A percentile compares a stretch with the other conserved stretches of the same genome.
Conservation (phyloP, 2,329 filamentous ascomycete genomes). For the Neoascochyta sp. region DNA sequence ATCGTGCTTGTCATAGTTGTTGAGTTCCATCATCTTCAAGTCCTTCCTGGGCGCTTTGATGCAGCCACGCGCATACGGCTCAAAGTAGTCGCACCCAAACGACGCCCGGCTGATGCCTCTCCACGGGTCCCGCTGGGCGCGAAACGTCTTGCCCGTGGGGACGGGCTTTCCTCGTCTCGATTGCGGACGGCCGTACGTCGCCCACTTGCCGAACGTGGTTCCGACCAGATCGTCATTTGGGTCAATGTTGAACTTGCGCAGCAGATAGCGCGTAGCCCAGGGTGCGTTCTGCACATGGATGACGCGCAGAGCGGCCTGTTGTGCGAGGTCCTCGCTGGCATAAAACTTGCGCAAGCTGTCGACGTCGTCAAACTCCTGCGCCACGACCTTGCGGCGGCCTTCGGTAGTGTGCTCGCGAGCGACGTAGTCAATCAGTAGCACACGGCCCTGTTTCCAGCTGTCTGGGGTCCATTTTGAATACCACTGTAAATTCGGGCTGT, state of each 20-base stretch:
- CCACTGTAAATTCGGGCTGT: constrained; percentile 39
- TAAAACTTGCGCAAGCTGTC: constrained; percentile 47
- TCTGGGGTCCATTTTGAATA: constrained; percentile 36
- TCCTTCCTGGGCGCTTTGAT: constrained; percentile 13
- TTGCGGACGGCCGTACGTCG: constrained; percentile 47
- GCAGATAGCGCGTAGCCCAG: constrained; percentile 49
- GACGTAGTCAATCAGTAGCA: constrained; percentile 52
- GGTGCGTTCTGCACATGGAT: constrained; percentile 53
- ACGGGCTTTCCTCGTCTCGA: constrained; percentile 50
- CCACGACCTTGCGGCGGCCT: constrained; percentile 44
- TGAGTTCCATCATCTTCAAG: constrained; percentile 50
- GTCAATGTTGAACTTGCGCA: constrained; percentile 53
- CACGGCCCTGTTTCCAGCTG: constrained; percentile 43
- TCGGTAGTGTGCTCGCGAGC: constrained; percentile 36
- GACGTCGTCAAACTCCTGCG: constrained; percentile 48
- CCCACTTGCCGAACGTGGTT: constrained; percentile 50
- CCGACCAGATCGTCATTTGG: constrained; percentile 47
- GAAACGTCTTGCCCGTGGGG: constrained; percentile 51
- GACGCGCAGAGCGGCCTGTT: constrained; percentile 38
- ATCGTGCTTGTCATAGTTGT: constrained; percentile 46
- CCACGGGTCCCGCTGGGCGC: constrained; percentile 51
- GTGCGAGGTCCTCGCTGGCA: constrained; percentile 31
- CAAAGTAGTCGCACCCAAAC: constrained; percentile 53
- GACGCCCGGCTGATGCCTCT: constrained; percentile 48
- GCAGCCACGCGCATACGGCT: constrained; percentile 39